A percentile compares a stretch with the other conserved stretches of the same genome.
Evolutionary conservation across 192 early-diverging fungal species (phyloP).

Genomic region (Coemansia sp.): DNA sequence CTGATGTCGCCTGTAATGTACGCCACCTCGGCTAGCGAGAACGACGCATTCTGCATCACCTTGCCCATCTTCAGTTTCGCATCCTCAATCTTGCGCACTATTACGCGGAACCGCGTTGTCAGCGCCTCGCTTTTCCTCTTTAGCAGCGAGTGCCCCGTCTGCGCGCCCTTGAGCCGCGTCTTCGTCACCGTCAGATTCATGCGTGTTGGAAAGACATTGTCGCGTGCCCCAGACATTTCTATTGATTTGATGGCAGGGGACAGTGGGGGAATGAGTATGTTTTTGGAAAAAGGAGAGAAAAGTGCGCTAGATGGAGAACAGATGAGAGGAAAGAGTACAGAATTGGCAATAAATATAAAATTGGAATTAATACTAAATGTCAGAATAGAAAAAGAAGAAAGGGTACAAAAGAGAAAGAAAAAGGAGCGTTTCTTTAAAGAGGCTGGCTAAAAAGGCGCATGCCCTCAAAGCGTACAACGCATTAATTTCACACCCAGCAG

Average conservation of each 20-base stretch:
- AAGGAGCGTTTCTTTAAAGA: not conserved
- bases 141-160: constrained; percentile 95
- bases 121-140: constrained; percentile 98
- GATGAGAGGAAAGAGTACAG: not conserved
- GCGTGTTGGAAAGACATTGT: constrained; percentile 94
- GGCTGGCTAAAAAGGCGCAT: too few species aligned
- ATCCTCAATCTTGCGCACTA: constrained; percentile 97
- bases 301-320: not conserved
- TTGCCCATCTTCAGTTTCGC: constrained; percentile 99
- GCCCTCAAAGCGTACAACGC: too few species aligned
- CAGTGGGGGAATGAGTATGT: not conserved
- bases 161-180: constrained; percentile 92
- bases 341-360: too few species aligned
- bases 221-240: constrained; percentile 70
- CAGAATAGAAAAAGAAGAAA: not conserved
- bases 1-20: constrained; percentile 98
- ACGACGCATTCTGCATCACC: constrained; percentile 97
- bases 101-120: constrained; percentile 90
- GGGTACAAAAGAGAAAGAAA: not conserved
- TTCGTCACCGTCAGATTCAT: constrained; percentile 98
- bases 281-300: not conserved
- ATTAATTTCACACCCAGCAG: too few species aligned
- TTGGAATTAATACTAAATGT: not conserved
- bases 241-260: not conserved
- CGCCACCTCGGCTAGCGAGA: constrained; percentile 96